phyloP scores from a whole-genome alignment of 495 filamentous ascomycete genomes.

The Penicillium ochrochloron region DNA sequence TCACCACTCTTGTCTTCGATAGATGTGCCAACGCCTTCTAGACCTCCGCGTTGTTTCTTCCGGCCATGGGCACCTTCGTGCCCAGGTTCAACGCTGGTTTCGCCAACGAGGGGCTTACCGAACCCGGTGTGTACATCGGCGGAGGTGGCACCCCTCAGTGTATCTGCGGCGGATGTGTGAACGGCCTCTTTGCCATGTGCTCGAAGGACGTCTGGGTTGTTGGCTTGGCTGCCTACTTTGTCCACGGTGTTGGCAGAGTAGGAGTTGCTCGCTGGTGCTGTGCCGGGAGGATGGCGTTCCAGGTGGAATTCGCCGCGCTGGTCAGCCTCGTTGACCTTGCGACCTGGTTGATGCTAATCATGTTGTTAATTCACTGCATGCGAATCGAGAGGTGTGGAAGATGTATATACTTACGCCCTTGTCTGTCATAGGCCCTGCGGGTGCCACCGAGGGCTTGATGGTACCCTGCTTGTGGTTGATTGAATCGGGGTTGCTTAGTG shows the following conservation, averaged over 20 bases:
- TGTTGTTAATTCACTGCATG: constrained; percentile 11
- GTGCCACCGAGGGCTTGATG: constrained; percentile 44
- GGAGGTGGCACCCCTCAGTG: constrained; percentile 66
- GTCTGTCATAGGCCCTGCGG: constrained; percentile 55
- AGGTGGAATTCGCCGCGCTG: constrained; percentile 64
- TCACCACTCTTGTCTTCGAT: constrained; percentile 33
- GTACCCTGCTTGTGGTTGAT: constrained; percentile 43
- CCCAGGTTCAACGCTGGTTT: constrained; percentile 60
- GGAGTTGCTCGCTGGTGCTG: constrained; percentile 64
- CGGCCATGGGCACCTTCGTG: constrained; percentile 57
- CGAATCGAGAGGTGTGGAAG: background rate
- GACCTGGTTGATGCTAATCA: constrained; percentile 68
- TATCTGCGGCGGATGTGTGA: constrained; percentile 53
- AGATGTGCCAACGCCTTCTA: constrained; percentile 58
- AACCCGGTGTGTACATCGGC: constrained; percentile 62
- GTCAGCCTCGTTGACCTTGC: constrained; percentile 61
- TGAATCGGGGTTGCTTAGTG: constrained; percentile 55
- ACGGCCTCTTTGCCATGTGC: constrained; percentile 47
- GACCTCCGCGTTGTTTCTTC: constrained; percentile 57
- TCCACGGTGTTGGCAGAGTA: constrained; percentile 58
- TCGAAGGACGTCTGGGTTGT: constrained; percentile 47
- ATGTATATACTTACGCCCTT: constrained; percentile 53
- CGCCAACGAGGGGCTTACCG: constrained; percentile 65
- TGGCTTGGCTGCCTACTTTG: constrained; percentile 51
- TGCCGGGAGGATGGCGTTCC: constrained; percentile 64